Conservation (phyloP, 2,329 filamentous ascomycete genomes). For the Fusarium anguioides region DNA sequence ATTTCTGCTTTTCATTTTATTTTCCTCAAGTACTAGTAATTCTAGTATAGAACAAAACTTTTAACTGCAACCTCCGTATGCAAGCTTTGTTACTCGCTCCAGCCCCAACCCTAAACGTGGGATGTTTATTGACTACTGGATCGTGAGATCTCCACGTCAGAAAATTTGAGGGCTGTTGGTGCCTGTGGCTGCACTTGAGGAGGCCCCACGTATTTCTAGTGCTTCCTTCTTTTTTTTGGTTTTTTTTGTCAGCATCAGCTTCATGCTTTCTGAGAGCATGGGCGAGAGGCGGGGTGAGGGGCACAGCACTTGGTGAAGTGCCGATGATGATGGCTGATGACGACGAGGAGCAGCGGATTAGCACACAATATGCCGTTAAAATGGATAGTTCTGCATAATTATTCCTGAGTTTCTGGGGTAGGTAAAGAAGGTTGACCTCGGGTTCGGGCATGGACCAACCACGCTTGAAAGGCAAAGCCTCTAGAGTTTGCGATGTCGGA, state of each 20-base stretch:
- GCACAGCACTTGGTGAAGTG: constrained; percentile 7
- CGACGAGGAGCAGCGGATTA: constrained; percentile 14
- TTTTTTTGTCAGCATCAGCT: constrained; percentile 20
- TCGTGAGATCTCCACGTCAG: constrained; percentile 8
- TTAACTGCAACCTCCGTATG: no score
- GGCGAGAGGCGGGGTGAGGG: constrained; percentile 10
- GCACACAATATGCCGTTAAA: neutral
- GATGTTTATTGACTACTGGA: neutral
- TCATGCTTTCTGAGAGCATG: constrained; percentile 7
- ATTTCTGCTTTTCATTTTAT: no score
- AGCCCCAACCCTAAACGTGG: neutral
- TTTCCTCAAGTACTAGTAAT: no score
- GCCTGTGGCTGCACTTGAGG: constrained; percentile 12
- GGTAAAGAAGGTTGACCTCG: neutral
- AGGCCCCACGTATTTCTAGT: constrained; percentile 9
- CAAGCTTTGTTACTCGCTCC: neutral
- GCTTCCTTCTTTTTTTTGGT: constrained; percentile 14
- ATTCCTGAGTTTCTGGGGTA: neutral
- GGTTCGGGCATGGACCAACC: constrained; percentile 1
- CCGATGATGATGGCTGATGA: constrained; percentile 34
- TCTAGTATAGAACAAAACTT: no score
- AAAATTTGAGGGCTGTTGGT: constrained; percentile 11
- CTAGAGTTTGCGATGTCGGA: neutral
- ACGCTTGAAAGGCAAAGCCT: neutral
- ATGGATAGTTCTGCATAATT: neutral